These are phyloP conservation scores for Globisporangium paddicum DNA, from an alignment of 352 stramenopile species.

Conservation along the genomic window DNA sequence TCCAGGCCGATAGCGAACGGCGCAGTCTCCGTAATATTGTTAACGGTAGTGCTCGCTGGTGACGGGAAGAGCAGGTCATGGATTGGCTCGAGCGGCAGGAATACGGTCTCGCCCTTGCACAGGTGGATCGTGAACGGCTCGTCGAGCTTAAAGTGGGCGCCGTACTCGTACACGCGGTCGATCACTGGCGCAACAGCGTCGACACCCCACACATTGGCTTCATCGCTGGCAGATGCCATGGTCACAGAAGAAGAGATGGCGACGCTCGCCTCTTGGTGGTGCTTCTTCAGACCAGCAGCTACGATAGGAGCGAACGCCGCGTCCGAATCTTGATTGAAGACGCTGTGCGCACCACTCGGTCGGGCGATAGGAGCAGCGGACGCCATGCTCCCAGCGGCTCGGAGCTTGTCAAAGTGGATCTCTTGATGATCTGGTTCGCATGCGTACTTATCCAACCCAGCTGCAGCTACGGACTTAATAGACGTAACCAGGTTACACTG, in stretches of 20 bases:
- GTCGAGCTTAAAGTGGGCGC: constrained; percentile 21
- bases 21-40: neutral
- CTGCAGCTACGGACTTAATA: too few relatives aligned
- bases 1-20: constrained; percentile 24
- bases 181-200: neutral
- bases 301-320: constrained; percentile 1
- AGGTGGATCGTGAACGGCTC: constrained; percentile 23
- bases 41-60: neutral
- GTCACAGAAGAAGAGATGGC: neutral
- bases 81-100: constrained; percentile 28
- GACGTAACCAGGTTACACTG: too few relatives aligned
- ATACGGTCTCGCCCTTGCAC: constrained; percentile 16
- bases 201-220: neutral
- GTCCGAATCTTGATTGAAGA: neutral
- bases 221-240: neutral
- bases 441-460: too few relatives aligned
- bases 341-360: neutral
- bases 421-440: neutral
- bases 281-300: neutral
- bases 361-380: neutral
- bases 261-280: neutral
- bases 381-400: too few relatives aligned
- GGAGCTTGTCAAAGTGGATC: too few relatives aligned
- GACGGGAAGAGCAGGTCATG: constrained; percentile 16
- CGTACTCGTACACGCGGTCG: constrained; percentile 21